Evolutionary conservation across 2,329 filamentous ascomycete genomes (phyloP).

Genomic region (Penicillium freii): DNA sequence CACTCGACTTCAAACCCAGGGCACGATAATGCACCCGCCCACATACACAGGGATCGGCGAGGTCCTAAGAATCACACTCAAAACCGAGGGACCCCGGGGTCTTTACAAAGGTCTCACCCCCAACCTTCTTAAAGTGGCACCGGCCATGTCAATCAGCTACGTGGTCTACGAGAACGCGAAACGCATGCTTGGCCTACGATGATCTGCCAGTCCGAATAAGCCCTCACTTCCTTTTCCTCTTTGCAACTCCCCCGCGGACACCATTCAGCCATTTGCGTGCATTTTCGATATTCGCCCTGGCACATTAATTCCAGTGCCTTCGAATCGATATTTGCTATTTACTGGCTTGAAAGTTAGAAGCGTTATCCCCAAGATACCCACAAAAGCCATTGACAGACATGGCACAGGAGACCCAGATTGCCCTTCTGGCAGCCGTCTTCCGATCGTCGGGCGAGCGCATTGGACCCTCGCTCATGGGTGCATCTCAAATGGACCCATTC

Average conservation of each 20-base stretch:
- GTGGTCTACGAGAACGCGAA: conserved; percentile 92
- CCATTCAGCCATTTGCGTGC: background rate
- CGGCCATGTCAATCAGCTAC: conserved; percentile 92
- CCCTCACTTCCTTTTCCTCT: background rate
- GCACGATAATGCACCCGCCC: conserved; percentile 83
- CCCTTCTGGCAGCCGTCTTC: too few species aligned
- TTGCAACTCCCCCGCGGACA: background rate
- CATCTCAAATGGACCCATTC: conserved; percentile 12
- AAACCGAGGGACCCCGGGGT: conserved; percentile 77
- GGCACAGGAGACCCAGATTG: conserved; percentile 3
- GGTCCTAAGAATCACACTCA: conserved; percentile 77
- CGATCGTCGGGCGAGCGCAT: too few species aligned
- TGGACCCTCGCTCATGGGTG: conserved; percentile 8
- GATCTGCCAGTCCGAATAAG: conserved; percentile 15
- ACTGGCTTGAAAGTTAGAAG: conserved; percentile 19
- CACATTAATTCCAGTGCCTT: background rate
- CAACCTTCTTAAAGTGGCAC: conserved; percentile 93
- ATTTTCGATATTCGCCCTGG: conserved; percentile 2
- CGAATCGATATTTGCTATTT: background rate
- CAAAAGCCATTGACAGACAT: conserved; percentile 18
- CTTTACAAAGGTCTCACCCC: conserved; percentile 94
- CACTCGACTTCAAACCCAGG: conserved; percentile 89
- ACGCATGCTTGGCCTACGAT: conserved; percentile 58
- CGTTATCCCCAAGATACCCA: conserved; percentile 32
- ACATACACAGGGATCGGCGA: conserved; percentile 91